phyloP scores from a whole-genome alignment of 2,329 filamentous ascomycete species.

The Aspergillus carbonarius region DNA sequence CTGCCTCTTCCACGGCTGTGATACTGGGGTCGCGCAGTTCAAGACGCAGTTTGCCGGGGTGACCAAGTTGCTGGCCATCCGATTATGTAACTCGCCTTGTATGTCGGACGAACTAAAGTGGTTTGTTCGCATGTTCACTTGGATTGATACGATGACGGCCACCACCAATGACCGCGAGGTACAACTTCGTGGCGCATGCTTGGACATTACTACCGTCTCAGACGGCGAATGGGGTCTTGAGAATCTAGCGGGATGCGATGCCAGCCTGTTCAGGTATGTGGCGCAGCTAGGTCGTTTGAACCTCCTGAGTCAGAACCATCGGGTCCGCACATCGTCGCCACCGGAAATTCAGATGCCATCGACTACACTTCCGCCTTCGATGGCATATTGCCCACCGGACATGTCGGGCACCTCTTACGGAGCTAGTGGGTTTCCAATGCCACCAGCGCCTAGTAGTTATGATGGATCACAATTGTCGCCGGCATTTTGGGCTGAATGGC shows the following conservation, averaged over 20 bases:
- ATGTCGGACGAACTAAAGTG: conserved; percentile 69
- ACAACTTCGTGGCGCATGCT: conserved; percentile 65
- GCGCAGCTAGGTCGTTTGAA: conserved; percentile 81
- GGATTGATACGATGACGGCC: conserved; percentile 89
- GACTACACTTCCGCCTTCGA: conserved; percentile 34
- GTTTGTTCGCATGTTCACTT: conserved; percentile 92
- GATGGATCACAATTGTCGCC: conserved; percentile 24
- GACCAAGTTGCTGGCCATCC: conserved; percentile 80
- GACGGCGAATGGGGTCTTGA: conserved; percentile 72
- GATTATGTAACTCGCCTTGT: conserved; percentile 60
- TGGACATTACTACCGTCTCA: conserved; percentile 64
- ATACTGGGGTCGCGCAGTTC: conserved; percentile 89
- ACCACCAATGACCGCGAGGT: conserved; percentile 90
- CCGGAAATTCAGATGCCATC: conserved; percentile 18
- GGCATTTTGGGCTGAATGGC: conserved; percentile 84
- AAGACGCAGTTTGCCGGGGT: conserved; percentile 91
- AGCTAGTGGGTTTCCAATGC: conserved; percentile 31
- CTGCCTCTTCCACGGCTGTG: conserved; percentile 90
- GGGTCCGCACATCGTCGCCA: conserved; percentile 24
- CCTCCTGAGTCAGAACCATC: conserved; percentile 69
- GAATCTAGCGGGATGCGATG: conserved; percentile 84
- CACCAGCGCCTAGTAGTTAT: conserved; percentile 21
- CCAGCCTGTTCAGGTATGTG: conserved; percentile 81
- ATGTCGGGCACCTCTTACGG: conserved; percentile 29
- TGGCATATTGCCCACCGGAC: conserved; percentile 30